Percentiles rank a stretch among this genome's conserved stretches.
These are phyloP conservation scores for Mycena vulgaris DNA, from an alignment of 768 basidiomycete genomes.

Conservation along the genomic window DNA sequence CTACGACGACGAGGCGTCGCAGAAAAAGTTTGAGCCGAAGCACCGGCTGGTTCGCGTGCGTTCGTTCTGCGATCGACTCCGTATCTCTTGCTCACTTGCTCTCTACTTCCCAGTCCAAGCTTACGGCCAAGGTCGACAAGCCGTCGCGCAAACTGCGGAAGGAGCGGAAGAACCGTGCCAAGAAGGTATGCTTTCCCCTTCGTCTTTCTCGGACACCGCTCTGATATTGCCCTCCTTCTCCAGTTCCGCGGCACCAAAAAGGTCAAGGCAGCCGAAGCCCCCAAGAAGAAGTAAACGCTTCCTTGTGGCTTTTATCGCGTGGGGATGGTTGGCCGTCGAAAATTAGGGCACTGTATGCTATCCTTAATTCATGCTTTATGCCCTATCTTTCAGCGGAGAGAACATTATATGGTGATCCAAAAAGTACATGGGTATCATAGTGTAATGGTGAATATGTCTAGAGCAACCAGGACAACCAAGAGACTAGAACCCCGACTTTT, in stretches of 20 bases:
- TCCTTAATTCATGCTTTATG: slow-evolving; percentile 61
- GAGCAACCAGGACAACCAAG: slow-evolving; percentile 34
- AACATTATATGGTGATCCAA: slow-evolving; percentile 41
- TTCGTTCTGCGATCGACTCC: slow-evolving; percentile 37
- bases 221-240: slow-evolving; percentile 30
- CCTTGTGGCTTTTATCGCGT: slow-evolving; percentile 31
- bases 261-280: slow-evolving; percentile 90
- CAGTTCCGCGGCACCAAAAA: slow-evolving; percentile 97
- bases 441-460: slow-evolving; percentile 41
- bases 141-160: slow-evolving; percentile 98
- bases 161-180: slow-evolving; percentile 99
- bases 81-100: slow-evolving; percentile 25
- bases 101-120: slow-evolving; percentile 66
- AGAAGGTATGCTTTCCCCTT: slow-evolving; percentile 78
- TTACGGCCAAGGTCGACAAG: slow-evolving; percentile 86
- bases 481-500: slow-evolving; percentile 86
- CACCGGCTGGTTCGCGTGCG: slow-evolving; percentile 95
- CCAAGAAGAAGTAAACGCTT: slow-evolving; percentile 89
- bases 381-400: slow-evolving; percentile 42
- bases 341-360: slow-evolving; percentile 49
- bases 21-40: slow-evolving; percentile 98
- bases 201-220: slow-evolving; percentile 13
- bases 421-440: slow-evolving; percentile 50
- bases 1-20: slow-evolving; percentile 95
- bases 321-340: slow-evolving; percentile 44